Evolutionary conservation across 129 eudicot genomes (phyloP).

Genomic region (Escallonia rubra): DNA sequence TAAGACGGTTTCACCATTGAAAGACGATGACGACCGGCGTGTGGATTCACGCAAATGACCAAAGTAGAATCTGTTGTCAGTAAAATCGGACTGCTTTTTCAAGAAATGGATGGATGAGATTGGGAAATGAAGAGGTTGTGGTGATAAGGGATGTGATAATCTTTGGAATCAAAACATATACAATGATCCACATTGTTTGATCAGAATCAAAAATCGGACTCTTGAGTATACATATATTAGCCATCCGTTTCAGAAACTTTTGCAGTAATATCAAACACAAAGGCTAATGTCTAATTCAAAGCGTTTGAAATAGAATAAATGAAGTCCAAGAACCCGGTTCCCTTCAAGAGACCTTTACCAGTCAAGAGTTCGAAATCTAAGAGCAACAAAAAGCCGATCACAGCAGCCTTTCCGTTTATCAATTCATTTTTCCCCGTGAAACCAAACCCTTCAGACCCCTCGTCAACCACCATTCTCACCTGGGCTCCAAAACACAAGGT

Average conservation of each 20-base stretch:
- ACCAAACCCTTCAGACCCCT: slow-evolving; percentile 70
- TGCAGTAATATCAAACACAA: not conserved
- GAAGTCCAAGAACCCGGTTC: slow-evolving; percentile 97
- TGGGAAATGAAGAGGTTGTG: no score
- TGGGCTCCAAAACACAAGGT: slow-evolving; percentile 22
- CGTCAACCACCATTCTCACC: slow-evolving; percentile 95
- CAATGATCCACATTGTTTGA: no score
- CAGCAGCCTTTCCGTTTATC: slow-evolving; percentile 93
- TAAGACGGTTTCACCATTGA: no score
- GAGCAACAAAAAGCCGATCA: slow-evolving; percentile 73
- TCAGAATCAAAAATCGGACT: not conserved
- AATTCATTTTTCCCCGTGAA: slow-evolving; percentile 64
- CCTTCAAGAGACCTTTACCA: slow-evolving; percentile 87
- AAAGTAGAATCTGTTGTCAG: no score
- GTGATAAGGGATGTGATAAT: no score
- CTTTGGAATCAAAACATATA: no score
- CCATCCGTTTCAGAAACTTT: not conserved
- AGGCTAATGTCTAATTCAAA: slow-evolving; percentile 24
- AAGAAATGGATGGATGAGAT: no score
- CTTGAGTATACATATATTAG: slow-evolving; percentile 20
- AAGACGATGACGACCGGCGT: no score
- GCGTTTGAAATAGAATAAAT: slow-evolving; percentile 63
- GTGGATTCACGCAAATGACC: no score
- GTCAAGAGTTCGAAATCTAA: slow-evolving; percentile 88
- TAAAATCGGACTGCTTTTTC: no score